phyloP scores from a whole-genome alignment of 169 alveolate species.

The Plasmodium ovale region DNA sequence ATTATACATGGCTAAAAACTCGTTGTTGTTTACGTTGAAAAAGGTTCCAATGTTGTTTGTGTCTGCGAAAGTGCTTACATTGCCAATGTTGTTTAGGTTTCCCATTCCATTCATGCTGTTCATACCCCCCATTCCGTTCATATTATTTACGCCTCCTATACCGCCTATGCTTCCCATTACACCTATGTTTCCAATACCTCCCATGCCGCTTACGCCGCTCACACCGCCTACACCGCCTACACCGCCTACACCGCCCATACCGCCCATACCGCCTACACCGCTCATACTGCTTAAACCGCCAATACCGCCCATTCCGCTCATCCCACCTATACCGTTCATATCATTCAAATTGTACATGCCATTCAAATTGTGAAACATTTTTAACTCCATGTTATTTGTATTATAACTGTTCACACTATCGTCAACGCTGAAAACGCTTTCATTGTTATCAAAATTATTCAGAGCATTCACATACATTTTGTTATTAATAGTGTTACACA shows the following conservation, averaged over 20 bases:
- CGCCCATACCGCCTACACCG: constrained; percentile 48
- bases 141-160: constrained; percentile 18
- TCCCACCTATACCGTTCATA: background rate
- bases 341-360: background rate
- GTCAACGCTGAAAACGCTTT: constrained; percentile 16
- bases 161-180: constrained; percentile 78
- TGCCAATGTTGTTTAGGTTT: background rate
- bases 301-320: background rate
- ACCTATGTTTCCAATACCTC: constrained; percentile 76
- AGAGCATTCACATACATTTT: constrained; percentile 2
- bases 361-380: background rate
- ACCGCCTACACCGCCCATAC: constrained; percentile 79
- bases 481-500: constrained; percentile 17
- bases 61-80: constrained; percentile 15
- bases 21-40: constrained; percentile 20
- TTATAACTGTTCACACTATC: constrained; percentile 33
- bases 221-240: no score
- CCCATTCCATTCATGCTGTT: background rate
- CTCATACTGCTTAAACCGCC: constrained; percentile 12
- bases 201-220: constrained; percentile 82
- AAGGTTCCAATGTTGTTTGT: background rate
- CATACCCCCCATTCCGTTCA: background rate
- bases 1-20: constrained; percentile 3
- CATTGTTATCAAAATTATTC: constrained; percentile 40
- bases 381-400: constrained; percentile 20